Percentiles rank a stretch among this genome's conserved stretches.
Evolutionary conservation across 805 yeast species (phyloP).

Genomic region (Ogataea ganodermae): DNA sequence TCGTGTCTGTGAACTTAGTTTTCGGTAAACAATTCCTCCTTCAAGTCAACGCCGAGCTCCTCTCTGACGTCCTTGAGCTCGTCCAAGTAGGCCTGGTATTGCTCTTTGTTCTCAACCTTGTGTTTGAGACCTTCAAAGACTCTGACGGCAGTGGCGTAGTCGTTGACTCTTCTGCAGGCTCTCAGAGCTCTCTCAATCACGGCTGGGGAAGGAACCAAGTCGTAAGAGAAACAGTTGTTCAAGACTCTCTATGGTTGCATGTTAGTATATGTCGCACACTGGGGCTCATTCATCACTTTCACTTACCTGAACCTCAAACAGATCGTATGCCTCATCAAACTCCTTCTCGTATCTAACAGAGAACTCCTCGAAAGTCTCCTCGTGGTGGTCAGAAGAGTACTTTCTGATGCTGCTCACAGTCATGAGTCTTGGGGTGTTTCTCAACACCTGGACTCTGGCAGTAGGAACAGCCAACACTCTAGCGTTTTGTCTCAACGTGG

Average conservation of each 20-base stretch:
- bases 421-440: conserved; percentile 22
- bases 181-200: conserved; percentile 93
- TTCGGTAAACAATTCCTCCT: conserved; percentile 74
- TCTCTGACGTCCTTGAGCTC: conserved; percentile 90
- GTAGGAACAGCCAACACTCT: conserved; percentile 29
- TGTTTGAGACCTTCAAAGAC: conserved; percentile 95
- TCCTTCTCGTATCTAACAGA: conserved; percentile 89
- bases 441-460: conserved; percentile 21
- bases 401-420: conserved; percentile 45
- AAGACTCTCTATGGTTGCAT: conserved; percentile 64
- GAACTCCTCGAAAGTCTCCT: conserved; percentile 94
- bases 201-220: conserved; percentile 96
- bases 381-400: conserved; percentile 77
- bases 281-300: not conserved
- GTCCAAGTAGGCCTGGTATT: conserved; percentile 93
- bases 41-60: conserved; percentile 90
- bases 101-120: conserved; percentile 93
- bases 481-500: conserved; percentile 37
- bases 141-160: conserved; percentile 97
- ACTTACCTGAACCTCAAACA: conserved; percentile 69
- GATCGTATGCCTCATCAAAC: conserved; percentile 89
- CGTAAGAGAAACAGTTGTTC: conserved; percentile 98
- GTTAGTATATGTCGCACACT: conserved; percentile 34
- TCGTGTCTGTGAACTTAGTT: conserved; percentile 18
- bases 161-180: conserved; percentile 99